phyloP scores from a whole-genome alignment of 1,284 basidiomycete species.

The Phenoliferia sp. region DNA sequence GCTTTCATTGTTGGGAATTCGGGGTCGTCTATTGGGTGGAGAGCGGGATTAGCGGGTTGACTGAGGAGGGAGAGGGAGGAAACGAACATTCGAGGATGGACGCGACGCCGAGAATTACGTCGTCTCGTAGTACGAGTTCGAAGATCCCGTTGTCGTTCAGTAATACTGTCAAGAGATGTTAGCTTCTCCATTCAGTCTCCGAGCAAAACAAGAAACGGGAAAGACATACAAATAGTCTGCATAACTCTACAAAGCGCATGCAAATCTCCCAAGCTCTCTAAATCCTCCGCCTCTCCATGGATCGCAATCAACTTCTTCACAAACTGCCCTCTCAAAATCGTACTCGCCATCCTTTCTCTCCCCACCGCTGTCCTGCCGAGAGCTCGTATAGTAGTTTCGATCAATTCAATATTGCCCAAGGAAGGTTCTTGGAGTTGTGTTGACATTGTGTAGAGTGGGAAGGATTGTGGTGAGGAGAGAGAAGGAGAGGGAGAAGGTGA shows the following conservation, averaged over 20 bases:
- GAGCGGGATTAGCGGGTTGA: neutral
- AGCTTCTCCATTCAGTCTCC: neutral
- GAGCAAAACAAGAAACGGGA: neutral
- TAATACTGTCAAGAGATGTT: constrained; percentile 58
- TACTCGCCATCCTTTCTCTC: constrained; percentile 51
- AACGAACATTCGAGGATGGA: constrained; percentile 93
- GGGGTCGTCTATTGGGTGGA: constrained; percentile 69
- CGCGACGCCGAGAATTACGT: constrained; percentile 84
- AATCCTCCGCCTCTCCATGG: constrained; percentile 81
- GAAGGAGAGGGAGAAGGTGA: constrained; percentile 24
- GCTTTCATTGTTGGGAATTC: constrained; percentile 94
- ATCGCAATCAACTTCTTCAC: constrained; percentile 80
- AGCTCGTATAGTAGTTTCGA: constrained; percentile 38
- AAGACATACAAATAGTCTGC: constrained; percentile 80
- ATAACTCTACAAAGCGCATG: constrained; percentile 87
- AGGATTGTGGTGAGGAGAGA: constrained; percentile 15
- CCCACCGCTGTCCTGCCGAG: constrained; percentile 56
- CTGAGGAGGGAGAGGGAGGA: constrained; percentile 3
- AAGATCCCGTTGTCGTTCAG: constrained; percentile 93
- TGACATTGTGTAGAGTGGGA: constrained; percentile 9
- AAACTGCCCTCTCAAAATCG: constrained; percentile 60
- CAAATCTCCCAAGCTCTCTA: constrained; percentile 81
- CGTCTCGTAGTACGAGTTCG: constrained; percentile 91
- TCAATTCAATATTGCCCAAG: constrained; percentile 39
- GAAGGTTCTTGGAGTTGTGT: constrained; percentile 42